Conservation (phyloP, 768 basidiomycete genomes). For the Rubroboletus satanas region DNA sequence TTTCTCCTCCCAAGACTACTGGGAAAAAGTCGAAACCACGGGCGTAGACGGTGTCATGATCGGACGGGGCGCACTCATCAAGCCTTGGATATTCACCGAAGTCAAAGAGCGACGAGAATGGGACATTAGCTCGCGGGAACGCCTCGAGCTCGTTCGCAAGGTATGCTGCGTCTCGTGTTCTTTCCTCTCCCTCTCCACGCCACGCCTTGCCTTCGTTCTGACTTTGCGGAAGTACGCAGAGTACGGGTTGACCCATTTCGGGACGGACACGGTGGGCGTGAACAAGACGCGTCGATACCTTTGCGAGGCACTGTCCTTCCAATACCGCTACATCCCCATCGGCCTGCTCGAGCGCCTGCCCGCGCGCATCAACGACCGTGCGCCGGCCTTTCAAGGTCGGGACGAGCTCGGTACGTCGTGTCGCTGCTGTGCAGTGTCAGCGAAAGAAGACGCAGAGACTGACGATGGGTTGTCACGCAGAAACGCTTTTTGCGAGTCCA, state of each 20-base stretch:
- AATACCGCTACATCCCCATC: constrained; percentile 93
- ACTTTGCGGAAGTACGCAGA: constrained; percentile 65
- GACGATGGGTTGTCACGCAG: constrained; percentile 36
- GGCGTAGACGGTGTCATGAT: constrained; percentile 97
- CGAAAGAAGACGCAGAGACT: background rate
- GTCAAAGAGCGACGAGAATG: constrained; percentile 89
- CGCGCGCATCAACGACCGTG: constrained; percentile 81
- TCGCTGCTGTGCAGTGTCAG: background rate
- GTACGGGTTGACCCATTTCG: constrained; percentile 82
- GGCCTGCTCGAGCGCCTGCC: constrained; percentile 85
- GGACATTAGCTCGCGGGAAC: constrained; percentile 85
- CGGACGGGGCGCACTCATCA: constrained; percentile 91
- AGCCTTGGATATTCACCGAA: constrained; percentile 95
- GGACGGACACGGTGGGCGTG: constrained; percentile 83
- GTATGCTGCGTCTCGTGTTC: constrained; percentile 36
- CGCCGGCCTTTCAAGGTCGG: constrained; percentile 83
- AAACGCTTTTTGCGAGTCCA: constrained; percentile 77
- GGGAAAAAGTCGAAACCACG: constrained; percentile 66
- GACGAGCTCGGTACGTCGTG: constrained; percentile 72
- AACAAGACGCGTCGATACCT: constrained; percentile 91
- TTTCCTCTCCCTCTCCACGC: background rate
- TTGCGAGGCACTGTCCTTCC: constrained; percentile 93
- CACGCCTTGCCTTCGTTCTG: background rate
- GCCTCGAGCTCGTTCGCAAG: constrained; percentile 74
- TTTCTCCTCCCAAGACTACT: constrained; percentile 84